Evolutionary conservation across 2,329 filamentous ascomycete genomes (phyloP), one percentile per base, ranked within the genome.

Genomic region (Cercospora janseana): DNA sequence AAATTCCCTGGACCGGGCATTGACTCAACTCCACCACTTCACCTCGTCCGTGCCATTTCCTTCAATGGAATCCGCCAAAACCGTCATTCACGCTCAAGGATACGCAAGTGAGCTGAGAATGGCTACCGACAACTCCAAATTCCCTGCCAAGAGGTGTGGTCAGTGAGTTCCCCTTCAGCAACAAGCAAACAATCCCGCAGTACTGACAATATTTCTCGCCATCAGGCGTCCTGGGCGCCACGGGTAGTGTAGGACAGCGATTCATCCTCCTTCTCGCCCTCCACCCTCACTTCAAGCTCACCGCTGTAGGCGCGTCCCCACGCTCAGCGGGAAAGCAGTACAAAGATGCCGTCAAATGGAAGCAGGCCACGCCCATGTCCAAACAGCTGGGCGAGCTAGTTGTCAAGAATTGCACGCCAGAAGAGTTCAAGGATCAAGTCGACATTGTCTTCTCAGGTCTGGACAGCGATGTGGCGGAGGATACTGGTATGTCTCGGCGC

Each of bases 281-380:
- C 47, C 92, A 97, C 73, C 91, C 92, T 12, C 81, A 87, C 70
- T 87, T 97, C 64, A 82, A 83, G 57, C 83, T 97, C 51, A 86
- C 93, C 58, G 90, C 90, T 52, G 82, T 97, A 42, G 93, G 93
- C 57, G 93, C 93, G 27, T 95, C 90, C 13, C 82, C 88, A 52
- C 82, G 88, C 52, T 95, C 90, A 7, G 89, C 88, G 5, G 91
- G 91, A 66, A 96, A 96, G 78, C 87, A 86, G 68, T 97, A 97
- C 78, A 86, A 85, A 71, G 89, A 95, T 79, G 92, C 91, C 29
- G 91, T 94, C 56, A 82, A 82, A 63, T 97, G 93, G 93, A 96
- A 96, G 78, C 92, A 97, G 75, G 80, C 87, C 7, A 75, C 81
- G 49, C 87, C 89, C 47, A 94, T 96, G 80, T 85, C 85, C 34